phyloP scores from a whole-genome alignment of 495 filamentous ascomycete species.

The Wilcoxina mikolae region DNA sequence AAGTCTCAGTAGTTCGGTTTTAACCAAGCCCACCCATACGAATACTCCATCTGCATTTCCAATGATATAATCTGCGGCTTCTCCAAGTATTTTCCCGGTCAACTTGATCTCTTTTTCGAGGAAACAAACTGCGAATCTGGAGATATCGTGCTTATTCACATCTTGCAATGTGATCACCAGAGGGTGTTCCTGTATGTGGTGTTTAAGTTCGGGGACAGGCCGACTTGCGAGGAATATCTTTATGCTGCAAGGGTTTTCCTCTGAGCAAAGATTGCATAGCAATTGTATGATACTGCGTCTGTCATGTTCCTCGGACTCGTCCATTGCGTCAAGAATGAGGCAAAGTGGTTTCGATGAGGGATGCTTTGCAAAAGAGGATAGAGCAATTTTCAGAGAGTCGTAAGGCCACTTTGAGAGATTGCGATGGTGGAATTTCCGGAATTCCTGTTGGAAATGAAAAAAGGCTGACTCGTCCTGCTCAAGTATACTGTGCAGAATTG shows the following conservation, averaged over 20 bases:
- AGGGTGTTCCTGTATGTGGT: background rate
- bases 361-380: background rate
- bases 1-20: slow-evolving; percentile 6
- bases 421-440: background rate
- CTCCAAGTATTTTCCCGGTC: background rate
- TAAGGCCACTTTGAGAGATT: background rate
- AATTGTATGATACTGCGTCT: background rate
- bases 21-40: slow-evolving; percentile 19
- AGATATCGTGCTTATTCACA: background rate
- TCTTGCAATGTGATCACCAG: background rate
- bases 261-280: background rate
- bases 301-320: slow-evolving; percentile 1
- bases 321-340: slow-evolving; percentile 2
- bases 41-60: slow-evolving; percentile 19
- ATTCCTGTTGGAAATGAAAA: slow-evolving; percentile 4
- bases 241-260: background rate
- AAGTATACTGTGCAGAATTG: slow-evolving; percentile 2
- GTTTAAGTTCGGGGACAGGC: background rate
- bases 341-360: background rate
- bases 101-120: background rate
- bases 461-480: slow-evolving; percentile 2
- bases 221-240: slow-evolving; percentile 5
- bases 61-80: background rate
- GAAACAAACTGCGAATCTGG: background rate
- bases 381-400: background rate